Conservation (phyloP, 345 rosid genomes). For the Gossypium australe region DNA sequence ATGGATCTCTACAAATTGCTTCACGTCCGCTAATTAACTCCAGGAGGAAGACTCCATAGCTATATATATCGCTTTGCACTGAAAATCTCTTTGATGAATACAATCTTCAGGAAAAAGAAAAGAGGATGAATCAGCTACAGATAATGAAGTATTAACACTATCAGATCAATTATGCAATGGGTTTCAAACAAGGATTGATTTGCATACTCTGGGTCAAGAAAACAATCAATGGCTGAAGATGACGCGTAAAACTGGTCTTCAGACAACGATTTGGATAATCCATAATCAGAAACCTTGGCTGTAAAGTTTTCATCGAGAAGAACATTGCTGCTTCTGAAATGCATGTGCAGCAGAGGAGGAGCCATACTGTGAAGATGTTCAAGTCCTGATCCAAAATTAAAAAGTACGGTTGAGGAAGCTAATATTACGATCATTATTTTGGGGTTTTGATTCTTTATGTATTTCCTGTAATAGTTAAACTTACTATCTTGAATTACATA, state of each 20-base stretch:
- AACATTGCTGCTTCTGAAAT: constrained; percentile 43
- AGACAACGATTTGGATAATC: constrained; percentile 23
- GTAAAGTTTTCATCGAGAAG: constrained; percentile 33
- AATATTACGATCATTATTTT: background rate
- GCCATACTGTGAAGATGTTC: constrained; percentile 43
- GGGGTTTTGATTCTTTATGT: background rate
- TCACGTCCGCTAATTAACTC: constrained; percentile 36
- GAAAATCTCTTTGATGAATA: constrained; percentile 17
- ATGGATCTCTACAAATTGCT: constrained; percentile 20
- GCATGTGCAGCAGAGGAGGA: constrained; percentile 44
- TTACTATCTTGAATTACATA: background rate
- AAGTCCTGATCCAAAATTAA: constrained; percentile 31
- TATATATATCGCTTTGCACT: constrained; percentile 33
- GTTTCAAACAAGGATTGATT: background rate
- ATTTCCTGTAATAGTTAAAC: background rate
- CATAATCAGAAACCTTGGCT: constrained; percentile 42
- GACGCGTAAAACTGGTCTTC: constrained; percentile 25
- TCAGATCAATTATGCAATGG: background rate
- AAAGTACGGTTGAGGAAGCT: background rate
- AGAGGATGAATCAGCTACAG: background rate
- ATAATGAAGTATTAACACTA: background rate
- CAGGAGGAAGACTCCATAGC: constrained; percentile 41
- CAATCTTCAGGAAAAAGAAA: constrained; percentile 21
- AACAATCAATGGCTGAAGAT: constrained; percentile 38
- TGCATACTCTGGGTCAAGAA: constrained; percentile 46